phyloP scores from a whole-genome alignment of 2,329 filamentous ascomycete genomes.

The Colletotrichum sp. region DNA sequence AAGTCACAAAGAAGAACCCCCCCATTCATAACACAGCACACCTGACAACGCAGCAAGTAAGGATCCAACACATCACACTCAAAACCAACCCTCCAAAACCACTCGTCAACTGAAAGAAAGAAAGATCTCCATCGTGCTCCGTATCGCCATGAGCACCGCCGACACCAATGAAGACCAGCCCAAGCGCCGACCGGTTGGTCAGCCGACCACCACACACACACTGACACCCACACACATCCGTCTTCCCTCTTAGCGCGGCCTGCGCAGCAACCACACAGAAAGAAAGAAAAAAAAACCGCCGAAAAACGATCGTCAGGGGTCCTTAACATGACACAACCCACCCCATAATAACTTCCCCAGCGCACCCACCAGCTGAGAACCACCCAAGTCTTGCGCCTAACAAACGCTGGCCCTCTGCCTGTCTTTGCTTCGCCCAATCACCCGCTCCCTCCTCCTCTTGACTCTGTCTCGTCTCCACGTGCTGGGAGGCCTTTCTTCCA shows the following conservation, averaged over 20 bases:
- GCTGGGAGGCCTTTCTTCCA: not conserved
- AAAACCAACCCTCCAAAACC: not conserved
- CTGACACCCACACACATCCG: not conserved
- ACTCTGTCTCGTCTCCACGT: not conserved
- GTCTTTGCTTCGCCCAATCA: not conserved
- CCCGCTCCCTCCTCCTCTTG: not conserved
- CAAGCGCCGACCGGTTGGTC: not conserved
- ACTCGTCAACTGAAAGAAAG: not conserved
- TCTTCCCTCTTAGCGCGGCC: not conserved
- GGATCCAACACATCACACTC: not conserved
- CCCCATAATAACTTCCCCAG: conserved; percentile 8
- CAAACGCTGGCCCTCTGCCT: not conserved
- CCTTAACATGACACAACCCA: conserved; percentile 9
- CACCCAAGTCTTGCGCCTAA: not conserved
- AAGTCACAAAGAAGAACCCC: not conserved
- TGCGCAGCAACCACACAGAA: not conserved
- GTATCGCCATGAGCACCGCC: not conserved
- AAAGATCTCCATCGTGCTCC: not conserved
- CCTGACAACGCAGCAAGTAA: not conserved
- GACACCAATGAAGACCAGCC: not conserved
- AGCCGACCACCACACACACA: not conserved
- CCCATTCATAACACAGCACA: not conserved
- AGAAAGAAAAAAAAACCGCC: not conserved
- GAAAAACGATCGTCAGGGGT: conserved; percentile 15
- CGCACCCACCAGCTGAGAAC: conserved; percentile 2